Evolutionary conservation across 2,329 filamentous ascomycete species (phyloP).

Genomic region (Colletotrichum sp.): DNA sequence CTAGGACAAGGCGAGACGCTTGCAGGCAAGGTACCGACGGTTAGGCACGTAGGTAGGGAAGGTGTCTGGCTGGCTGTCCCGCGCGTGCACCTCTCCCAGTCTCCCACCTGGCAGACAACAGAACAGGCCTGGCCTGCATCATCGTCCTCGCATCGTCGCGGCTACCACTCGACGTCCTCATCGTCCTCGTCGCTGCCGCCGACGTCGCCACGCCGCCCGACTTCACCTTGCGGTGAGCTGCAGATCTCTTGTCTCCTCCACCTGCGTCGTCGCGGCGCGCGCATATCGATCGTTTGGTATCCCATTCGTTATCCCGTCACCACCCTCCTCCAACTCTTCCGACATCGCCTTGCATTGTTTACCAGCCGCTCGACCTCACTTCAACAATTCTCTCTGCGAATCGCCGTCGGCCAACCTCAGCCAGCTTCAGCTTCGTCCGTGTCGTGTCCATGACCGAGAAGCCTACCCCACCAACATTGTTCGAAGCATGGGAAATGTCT

Average conservation of each 20-base stretch:
- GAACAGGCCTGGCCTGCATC: not conserved
- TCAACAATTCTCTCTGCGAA: not conserved
- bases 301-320: not conserved
- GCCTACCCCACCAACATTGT: constrained; percentile 38
- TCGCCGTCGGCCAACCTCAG: not conserved
- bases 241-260: not conserved
- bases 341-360: not conserved
- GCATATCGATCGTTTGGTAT: not conserved
- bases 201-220: not conserved
- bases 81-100: not conserved
- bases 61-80: not conserved
- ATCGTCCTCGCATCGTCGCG: not conserved
- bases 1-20: not conserved
- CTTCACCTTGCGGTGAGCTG: not conserved
- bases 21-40: not conserved
- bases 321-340: not conserved
- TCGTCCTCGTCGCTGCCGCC: not conserved
- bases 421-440: not conserved
- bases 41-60: not conserved
- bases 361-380: not conserved
- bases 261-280: not conserved
- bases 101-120: not conserved
- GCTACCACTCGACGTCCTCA: not conserved
- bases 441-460: constrained; percentile 46
- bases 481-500: constrained; percentile 55